Evolutionary conservation across 2,329 filamentous ascomycete species (phyloP), one percentile per base, ranked within the genome.

Genomic region (Pseudogymnoascus sp.): DNA sequence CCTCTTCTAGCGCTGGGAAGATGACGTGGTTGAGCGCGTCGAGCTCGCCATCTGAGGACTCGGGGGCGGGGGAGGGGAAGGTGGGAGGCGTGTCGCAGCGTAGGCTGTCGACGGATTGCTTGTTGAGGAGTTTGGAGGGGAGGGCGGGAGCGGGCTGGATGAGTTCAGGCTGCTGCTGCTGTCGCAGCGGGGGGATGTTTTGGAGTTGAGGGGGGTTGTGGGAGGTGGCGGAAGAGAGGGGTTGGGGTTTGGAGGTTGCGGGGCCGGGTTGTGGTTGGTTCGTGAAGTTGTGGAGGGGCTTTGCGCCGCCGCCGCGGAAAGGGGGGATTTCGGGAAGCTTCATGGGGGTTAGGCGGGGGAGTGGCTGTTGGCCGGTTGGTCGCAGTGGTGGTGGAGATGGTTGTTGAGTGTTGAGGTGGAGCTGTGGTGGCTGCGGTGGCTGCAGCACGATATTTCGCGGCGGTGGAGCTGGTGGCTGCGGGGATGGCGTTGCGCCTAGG

Each of bases 21-120:
- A 99, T 91, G 61, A 99, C 93, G 69, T 93, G 91, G 72, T 89
- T 91, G 1, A 97, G 82, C 1, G 93, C 92, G 62, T 96, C 95
- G 21, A 96, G 83, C 65, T 96, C 90, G 11, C 84, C 86, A 64
- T 85, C 84, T 23, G 83, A 76, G 66, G 84, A 85, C 1, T 81
- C 73, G 0, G 85, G 83, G 1, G 84, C 80, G 6, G 81, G 81
- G 23, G 81, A 79, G 3, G 85, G 85, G 70, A 86, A 86, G 1
- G 82, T 77, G 10, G 80, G 77, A 3, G 80, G 77, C 14, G 79
- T 72, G 66, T 71, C 64, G 48, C 70, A 66, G 63, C 68, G 37
- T 41, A 69, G 54, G 62, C 68, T 69, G 60, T 73, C 71, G 51
- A 71, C 66, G 13, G 70, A 71, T 21, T 76, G 75, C 1, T 67